Evolutionary conservation across 1,139 yeast species (phyloP), one percentile per base, ranked within the genome.

Genomic region (Debaryomyces sp.): DNA sequence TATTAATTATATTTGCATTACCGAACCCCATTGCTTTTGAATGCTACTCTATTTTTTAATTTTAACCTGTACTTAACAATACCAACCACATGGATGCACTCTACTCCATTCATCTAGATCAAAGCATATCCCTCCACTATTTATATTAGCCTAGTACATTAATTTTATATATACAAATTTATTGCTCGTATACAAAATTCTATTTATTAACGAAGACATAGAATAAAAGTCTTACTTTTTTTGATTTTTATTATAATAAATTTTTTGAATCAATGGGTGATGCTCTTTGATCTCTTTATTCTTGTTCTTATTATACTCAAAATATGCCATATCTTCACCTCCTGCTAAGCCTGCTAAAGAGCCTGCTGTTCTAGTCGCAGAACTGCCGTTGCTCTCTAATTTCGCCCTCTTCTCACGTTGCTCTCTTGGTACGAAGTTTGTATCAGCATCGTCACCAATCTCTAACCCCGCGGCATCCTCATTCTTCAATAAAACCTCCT

Each of bases 311-410:
- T 85, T 83, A 71, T 90, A 90, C 71, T 94, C 99, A 61, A 92
- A 84, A 66, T 95, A 95, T 2, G 99, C 99, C 98, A 95, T 95
- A 67, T 94, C 99, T 68, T 95, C 99, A 58, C 99, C 99, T 55
- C 99, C 99, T 12, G 99, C 98, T 66, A 95, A 80, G 51, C 96
- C 90, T 6, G 99, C 96, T 68, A 94, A 76, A 3, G 96, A 86
- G 22, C 98, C 98, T 33, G 90, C 85, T 41, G 85, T 85, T 61
- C 96, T 82, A 43, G 80, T 80, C 1, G 96, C 94, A 58, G 77
- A 81, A 10, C 81, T 67, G n/a, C 45, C 43, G n/a, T 33, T 17
- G 27, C 22, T 26, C 15, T 46, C 43, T 4, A 38, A 10, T 42
- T 63, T 66, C 60, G 78, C 72, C 70, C 73, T 50, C 84, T 86